Evolutionary conservation across 495 filamentous ascomycete species (phyloP).

Genomic region (Penicillium daleae): DNA sequence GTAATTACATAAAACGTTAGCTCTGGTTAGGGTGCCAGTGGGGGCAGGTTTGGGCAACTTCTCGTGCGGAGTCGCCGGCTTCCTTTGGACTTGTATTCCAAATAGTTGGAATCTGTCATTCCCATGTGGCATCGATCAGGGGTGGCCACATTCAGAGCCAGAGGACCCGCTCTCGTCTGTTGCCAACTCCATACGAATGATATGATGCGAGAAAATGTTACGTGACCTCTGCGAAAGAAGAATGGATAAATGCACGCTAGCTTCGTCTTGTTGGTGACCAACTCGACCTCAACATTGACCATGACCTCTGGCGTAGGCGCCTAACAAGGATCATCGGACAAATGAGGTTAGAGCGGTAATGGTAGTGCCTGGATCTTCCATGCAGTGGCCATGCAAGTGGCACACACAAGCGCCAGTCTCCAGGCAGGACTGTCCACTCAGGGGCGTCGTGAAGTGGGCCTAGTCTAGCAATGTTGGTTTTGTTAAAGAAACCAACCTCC

Average conservation of each 20-base stretch:
- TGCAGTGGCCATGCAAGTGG: no score
- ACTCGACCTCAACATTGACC: background rate
- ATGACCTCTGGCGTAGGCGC: background rate
- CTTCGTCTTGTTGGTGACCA: background rate
- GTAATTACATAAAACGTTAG: no score
- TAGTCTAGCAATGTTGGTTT: background rate
- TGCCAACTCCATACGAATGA: background rate
- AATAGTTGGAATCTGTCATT: background rate
- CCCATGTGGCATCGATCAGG: background rate
- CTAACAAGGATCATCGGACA: background rate
- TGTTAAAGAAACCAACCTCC: slow-evolving; percentile 4
- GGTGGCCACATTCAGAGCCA: background rate
- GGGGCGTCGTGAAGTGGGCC: background rate
- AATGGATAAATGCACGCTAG: background rate
- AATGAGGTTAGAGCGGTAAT: background rate
- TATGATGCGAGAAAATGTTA: background rate
- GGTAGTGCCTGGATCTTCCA: background rate
- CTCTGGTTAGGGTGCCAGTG: background rate
- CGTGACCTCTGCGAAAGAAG: background rate
- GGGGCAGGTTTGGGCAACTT: background rate
- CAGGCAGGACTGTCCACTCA: background rate
- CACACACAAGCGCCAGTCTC: background rate
- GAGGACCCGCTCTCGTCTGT: background rate
- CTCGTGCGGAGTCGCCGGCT: background rate
- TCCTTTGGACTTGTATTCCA: background rate